A percentile compares a stretch with the other conserved stretches of the same genome.
Conservation (phyloP, 305 asterid species). For the Solanum hybrid region DNA sequence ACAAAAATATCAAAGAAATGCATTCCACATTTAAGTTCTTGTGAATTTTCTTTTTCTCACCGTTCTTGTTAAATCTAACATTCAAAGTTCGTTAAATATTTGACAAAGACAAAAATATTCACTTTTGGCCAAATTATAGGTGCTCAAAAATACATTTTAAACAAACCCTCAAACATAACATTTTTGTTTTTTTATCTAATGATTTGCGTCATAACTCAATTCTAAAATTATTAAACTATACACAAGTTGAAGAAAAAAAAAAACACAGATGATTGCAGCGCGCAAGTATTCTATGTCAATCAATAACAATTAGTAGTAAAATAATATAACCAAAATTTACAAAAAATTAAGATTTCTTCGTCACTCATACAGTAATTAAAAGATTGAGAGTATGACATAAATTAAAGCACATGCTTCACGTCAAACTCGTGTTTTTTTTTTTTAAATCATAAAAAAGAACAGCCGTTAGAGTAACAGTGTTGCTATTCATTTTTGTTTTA, state of each 20-base stretch:
- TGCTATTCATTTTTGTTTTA: neutral
- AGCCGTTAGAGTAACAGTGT: neutral
- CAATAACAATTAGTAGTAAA: neutral
- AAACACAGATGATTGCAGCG: neutral
- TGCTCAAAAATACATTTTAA: neutral
- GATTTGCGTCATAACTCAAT: neutral
- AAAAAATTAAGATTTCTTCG: neutral
- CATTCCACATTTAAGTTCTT: neutral
- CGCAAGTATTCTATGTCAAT: neutral
- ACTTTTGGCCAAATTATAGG: neutral
- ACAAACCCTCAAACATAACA: neutral
- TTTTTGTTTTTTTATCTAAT: neutral
- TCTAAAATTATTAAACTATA: neutral
- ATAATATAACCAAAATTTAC: neutral
- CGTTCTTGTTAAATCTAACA: neutral
- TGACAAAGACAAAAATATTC: neutral
- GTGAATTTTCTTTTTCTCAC: neutral
- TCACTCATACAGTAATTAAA: neutral
- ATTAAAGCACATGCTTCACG: neutral
- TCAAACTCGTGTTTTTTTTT: neutral
- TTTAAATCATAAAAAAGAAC: neutral
- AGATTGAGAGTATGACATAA: neutral
- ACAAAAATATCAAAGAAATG: neutral
- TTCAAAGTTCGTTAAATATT: neutral
- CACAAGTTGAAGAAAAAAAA: neutral